Evolutionary conservation across 208 protist genomes (phyloP), one percentile per base, ranked within the genome.

Genomic region (Zelonia costaricensis): DNA sequence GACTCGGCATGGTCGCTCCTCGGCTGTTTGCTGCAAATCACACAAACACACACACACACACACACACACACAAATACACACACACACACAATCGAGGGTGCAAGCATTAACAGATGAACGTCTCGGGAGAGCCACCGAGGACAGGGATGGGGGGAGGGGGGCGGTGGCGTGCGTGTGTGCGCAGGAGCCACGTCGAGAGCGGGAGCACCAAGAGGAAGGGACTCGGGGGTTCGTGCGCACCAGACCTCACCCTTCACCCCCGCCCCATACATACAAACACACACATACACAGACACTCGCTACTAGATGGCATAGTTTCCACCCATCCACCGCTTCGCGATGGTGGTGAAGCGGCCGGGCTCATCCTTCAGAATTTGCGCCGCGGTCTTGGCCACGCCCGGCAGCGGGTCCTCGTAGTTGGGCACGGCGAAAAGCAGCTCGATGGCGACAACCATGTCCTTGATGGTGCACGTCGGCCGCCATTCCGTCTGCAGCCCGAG

Each of bases 401-500:
- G 84, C 28, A 96, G 78, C 13, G 84, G 84, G 52, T 96, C 88
- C 15, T 94, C 86, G 20, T 72, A 78, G 69, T 88, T 94, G 0
- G 91, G 91, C 38, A 83, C 70, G 35, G 63, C 57, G 54, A 96
- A 94, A 18, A 96, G 75, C 61, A 89, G 62, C 59, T 94, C 81
- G 31, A 96, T 74, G 45, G 80, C 74, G 22, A 94, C 68, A 36
- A 97, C 80, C 45, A 97, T 63, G 47, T 91, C 82, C 15, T 68
- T 64, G 8, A 97, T 64, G 23, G 75, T 84, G 52, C 89, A 78
- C 6, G 76, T 76, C 16, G 86, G 88, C 16, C 62, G 72, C 88
- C 91, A 97, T 31, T 95, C 78, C 13, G 72, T 82, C 53, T 93
- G 84, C 38, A 97, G 72, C 7, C 88, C 89, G 28, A 94, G 72